phyloP scores from a whole-genome alignment of 2,329 filamentous ascomycete species.

The Periglandula ipomoeae region DNA sequence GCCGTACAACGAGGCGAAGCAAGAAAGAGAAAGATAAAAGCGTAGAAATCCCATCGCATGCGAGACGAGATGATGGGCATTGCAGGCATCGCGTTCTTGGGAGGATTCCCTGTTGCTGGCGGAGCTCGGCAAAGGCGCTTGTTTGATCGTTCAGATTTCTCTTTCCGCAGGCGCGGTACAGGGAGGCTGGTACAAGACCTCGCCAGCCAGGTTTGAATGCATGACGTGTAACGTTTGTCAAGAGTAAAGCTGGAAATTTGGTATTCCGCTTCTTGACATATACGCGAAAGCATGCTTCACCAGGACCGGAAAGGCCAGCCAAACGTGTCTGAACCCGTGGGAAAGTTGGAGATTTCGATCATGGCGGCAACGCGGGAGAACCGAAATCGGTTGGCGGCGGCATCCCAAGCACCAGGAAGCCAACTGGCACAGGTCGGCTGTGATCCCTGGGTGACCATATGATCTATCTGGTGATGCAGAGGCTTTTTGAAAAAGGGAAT shows the following conservation, averaged over 20 bases:
- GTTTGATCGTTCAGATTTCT: background rate
- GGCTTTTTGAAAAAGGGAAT: background rate
- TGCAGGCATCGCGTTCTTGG: background rate
- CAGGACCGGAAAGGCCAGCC: slow-evolving; percentile 3
- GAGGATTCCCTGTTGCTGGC: background rate
- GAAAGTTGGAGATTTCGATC: slow-evolving; percentile 1
- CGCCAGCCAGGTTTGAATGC: background rate
- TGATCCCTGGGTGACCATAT: background rate
- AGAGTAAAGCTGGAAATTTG: slow-evolving; percentile 1
- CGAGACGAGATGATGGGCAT: background rate
- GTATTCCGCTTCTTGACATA: background rate
- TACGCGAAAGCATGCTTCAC: slow-evolving; percentile 3
- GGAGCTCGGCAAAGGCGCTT: slow-evolving; percentile 3
- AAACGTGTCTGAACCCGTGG: slow-evolving; percentile 1
- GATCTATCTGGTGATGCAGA: slow-evolving; percentile 1
- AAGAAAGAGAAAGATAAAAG: background rate
- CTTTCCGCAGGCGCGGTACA: slow-evolving; percentile 1
- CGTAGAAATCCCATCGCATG: background rate
- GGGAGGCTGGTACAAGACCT: background rate
- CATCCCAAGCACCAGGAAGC: background rate
- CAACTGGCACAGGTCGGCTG: background rate
- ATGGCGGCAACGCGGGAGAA: background rate
- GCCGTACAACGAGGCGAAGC: background rate
- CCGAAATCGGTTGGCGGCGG: background rate
- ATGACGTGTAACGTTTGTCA: slow-evolving; percentile 1